A percentile compares a stretch with the other conserved stretches of the same genome.
Conservation (phyloP, 139 green algal genomes). For the Tetraselmis striata region DNA sequence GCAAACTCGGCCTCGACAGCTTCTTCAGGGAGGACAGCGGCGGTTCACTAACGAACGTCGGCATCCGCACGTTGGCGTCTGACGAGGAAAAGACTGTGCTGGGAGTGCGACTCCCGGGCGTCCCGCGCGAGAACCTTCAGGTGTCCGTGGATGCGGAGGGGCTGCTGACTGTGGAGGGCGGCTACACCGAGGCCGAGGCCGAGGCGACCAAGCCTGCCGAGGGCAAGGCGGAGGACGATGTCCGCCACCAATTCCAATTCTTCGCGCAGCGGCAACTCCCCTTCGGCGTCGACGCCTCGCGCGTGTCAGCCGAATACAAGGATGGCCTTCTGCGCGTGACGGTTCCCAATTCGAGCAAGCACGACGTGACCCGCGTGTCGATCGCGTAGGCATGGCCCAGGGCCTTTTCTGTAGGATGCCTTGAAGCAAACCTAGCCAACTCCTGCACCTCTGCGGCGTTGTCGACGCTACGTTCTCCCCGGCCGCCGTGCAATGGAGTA, state of each 20-base stretch:
- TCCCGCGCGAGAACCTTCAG: background rate
- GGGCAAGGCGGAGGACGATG: background rate
- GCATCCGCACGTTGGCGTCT: background rate
- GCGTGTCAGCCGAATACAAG: background rate
- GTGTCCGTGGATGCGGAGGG: background rate
- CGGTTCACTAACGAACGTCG: background rate
- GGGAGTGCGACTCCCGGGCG: background rate
- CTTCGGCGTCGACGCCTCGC: background rate
- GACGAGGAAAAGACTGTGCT: background rate
- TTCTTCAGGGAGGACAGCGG: too few species aligned
- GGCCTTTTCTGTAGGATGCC: too few species aligned
- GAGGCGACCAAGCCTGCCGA: background rate
- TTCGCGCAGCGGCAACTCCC: background rate
- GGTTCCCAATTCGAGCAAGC: background rate
- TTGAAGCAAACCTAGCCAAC: too few species aligned
- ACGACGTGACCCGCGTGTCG: background rate
- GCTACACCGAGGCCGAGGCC: background rate
- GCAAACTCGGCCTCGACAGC: background rate
- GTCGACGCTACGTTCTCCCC: too few species aligned
- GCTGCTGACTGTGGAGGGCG: background rate
- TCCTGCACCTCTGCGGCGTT: too few species aligned
- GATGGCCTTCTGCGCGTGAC: background rate
- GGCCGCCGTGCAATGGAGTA: too few species aligned
- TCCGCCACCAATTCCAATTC: background rate
- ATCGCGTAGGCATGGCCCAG: too few species aligned